phyloP scores from a whole-genome alignment of 2,329 filamentous ascomycete genomes.

The Acrocalymma vagum region DNA sequence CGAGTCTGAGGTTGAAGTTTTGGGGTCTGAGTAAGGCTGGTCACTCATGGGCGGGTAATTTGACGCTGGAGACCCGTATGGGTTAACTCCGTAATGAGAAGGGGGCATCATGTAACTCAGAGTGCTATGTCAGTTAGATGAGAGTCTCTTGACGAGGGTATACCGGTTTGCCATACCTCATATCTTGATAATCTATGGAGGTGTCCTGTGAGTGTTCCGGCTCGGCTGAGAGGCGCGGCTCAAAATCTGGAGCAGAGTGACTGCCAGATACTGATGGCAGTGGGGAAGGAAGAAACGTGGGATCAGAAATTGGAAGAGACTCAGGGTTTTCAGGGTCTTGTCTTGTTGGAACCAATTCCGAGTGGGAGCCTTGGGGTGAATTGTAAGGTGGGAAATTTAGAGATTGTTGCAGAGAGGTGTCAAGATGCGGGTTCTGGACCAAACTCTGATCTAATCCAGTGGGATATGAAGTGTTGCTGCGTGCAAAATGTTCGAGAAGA shows the following conservation, averaged over 20 bases:
- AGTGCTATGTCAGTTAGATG: constrained; percentile 39
- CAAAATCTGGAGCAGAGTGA: constrained; percentile 24
- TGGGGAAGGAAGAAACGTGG: constrained; percentile 28
- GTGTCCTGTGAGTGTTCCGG: constrained; percentile 30
- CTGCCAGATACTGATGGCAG: constrained; percentile 30
- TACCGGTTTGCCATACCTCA: constrained; percentile 40
- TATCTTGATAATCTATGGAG: constrained; percentile 42
- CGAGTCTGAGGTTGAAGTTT: constrained; percentile 32
- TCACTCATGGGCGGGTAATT: constrained; percentile 39
- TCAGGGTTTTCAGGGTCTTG: constrained; percentile 22
- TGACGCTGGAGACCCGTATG: constrained; percentile 42
- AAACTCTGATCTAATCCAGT: constrained; percentile 16
- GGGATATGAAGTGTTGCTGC: constrained; percentile 28
- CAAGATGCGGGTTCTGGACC: constrained; percentile 19
- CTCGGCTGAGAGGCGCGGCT: constrained; percentile 25
- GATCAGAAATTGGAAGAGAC: constrained; percentile 15
- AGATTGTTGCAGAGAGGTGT: constrained; percentile 24
- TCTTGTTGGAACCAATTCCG: constrained; percentile 16
- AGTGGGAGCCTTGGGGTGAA: constrained; percentile 23
- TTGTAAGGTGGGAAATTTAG: constrained; percentile 26
- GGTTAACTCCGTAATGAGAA: constrained; percentile 48
- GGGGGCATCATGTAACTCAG: constrained; percentile 51
- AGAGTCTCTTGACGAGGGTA: neutral
- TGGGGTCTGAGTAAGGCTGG: constrained; percentile 38
- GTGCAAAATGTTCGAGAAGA: constrained; percentile 23